Evolutionary conservation across 2,329 filamentous ascomycete genomes (phyloP).

Genomic region (Parasarocladium wereldwijsianum): DNA sequence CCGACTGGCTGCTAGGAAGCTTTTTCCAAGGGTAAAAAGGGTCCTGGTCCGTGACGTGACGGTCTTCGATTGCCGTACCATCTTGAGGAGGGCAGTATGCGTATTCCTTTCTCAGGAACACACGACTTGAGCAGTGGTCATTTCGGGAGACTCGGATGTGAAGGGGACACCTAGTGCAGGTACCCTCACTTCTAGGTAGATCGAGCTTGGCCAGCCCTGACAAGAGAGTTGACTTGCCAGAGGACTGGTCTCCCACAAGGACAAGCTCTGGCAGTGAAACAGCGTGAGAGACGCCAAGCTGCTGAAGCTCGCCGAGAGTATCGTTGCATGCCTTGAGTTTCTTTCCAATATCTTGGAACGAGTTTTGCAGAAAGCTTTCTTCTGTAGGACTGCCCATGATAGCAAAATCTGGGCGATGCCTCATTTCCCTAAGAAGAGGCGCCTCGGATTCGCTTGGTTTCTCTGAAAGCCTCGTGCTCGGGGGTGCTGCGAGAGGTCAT

Average conservation of each 20-base stretch:
- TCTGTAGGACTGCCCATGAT: slow-evolving; percentile 12
- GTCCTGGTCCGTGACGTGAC: slow-evolving; percentile 31
- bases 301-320: slow-evolving; percentile 51
- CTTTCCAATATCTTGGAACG: slow-evolving; percentile 40
- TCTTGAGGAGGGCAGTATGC: slow-evolving; percentile 29
- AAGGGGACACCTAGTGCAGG: slow-evolving; percentile 69
- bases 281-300: slow-evolving; percentile 57
- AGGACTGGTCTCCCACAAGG: slow-evolving; percentile 71
- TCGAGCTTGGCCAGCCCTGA: slow-evolving; percentile 55
- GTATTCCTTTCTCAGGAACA: slow-evolving; percentile 55
- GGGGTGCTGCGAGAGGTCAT: background rate
- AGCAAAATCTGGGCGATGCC: slow-evolving; percentile 13
- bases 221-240: slow-evolving; percentile 62
- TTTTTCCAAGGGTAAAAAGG: slow-evolving; percentile 54
- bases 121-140: slow-evolving; percentile 50
- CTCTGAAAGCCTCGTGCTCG: slow-evolving; percentile 13
- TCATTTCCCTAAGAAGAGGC: slow-evolving; percentile 22
- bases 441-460: background rate
- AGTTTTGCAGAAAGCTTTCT: slow-evolving; percentile 26
- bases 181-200: slow-evolving; percentile 54
- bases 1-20: slow-evolving; percentile 25
- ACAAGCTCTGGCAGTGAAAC: slow-evolving; percentile 66
- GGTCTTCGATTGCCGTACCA: slow-evolving; percentile 22
- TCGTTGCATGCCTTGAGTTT: slow-evolving; percentile 51
- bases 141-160: slow-evolving; percentile 56